These are phyloP conservation scores for Mycena rebaudengoi DNA, from an alignment of 768 basidiomycete genomes.

Conservation along the genomic window DNA sequence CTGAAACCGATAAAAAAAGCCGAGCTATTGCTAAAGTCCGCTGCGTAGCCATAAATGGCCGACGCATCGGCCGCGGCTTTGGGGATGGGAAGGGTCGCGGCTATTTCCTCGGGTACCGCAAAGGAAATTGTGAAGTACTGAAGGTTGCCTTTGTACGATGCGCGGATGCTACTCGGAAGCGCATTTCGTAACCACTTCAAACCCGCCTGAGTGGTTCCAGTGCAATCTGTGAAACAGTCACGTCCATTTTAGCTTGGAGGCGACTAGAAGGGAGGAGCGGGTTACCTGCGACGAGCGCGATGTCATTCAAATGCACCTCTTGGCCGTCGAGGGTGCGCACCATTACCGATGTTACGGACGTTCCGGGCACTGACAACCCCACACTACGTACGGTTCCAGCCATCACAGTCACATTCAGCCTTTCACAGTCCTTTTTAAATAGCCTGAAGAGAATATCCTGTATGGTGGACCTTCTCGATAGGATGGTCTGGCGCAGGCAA, in stretches of 20 bases:
- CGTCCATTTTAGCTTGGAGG: conserved; percentile 10
- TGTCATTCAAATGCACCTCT: not conserved
- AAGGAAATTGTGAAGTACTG: conserved; percentile 26
- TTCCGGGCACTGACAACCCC: not conserved
- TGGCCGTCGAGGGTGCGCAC: conserved; percentile 23
- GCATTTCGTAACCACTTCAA: conserved; percentile 27
- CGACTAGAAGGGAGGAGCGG: not conserved
- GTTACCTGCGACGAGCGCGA: conserved; percentile 15
- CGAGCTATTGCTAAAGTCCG: conserved; percentile 3
- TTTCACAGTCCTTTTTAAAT: not conserved
- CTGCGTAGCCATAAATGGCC: conserved; percentile 2
- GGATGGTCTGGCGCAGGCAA: conserved; percentile 21
- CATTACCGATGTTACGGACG: conserved; percentile 3
- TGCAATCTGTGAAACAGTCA: conserved; percentile 17
- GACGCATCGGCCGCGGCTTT: not conserved
- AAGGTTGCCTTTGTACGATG: conserved; percentile 30
- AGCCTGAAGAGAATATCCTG: conserved; percentile 29
- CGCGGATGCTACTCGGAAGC: not conserved
- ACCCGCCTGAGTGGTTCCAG: conserved; percentile 28
- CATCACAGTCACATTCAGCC: not conserved
- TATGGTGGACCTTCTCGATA: conserved; percentile 22
- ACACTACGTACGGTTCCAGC: conserved; percentile 12
- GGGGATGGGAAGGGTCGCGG: conserved; percentile 20
- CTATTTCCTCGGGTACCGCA: conserved; percentile 24
- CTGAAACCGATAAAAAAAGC: conserved; percentile 3